Conservation (phyloP, 2,329 filamentous ascomycete species). For the Emericellopsis atlantica region DNA sequence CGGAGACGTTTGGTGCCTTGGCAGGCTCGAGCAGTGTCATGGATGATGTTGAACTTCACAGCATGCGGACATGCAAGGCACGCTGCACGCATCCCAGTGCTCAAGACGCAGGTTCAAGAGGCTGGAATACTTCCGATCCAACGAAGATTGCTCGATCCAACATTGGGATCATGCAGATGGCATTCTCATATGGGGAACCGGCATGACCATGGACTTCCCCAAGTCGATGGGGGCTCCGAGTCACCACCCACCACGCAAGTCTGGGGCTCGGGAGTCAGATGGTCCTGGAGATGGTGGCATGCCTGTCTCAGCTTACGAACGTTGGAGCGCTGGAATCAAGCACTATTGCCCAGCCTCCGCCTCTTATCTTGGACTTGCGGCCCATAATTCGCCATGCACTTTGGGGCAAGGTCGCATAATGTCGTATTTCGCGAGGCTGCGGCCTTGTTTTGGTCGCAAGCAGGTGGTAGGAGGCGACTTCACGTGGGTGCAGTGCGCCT, state of each 20-base stretch:
- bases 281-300: constrained; percentile 13
- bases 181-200: constrained; percentile 3
- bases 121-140: constrained; percentile 16
- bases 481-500: constrained; percentile 9
- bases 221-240: not conserved
- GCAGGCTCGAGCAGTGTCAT: not conserved
- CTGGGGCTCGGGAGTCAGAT: constrained; percentile 12
- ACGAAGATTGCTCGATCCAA: constrained; percentile 11
- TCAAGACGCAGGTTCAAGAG: constrained; percentile 1
- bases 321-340: not conserved
- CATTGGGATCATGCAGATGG: constrained; percentile 14
- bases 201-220: constrained; percentile 10
- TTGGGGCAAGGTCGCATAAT: too few relatives aligned
- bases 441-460: not conserved
- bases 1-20: not conserved
- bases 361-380: too few relatives aligned
- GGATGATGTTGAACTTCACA: not conserved
- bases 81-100: constrained; percentile 1
- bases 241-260: constrained; percentile 2
- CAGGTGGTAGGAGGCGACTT: constrained; percentile 3
- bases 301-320: constrained; percentile 14
- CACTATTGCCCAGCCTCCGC: too few relatives aligned
- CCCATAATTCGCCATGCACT: too few relatives aligned
- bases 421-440: too few relatives aligned
- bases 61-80: constrained; percentile 1